These are phyloP conservation scores for Asclepias syriaca DNA, from an alignment of 257 asterid genomes.

Conservation along the genomic window DNA sequence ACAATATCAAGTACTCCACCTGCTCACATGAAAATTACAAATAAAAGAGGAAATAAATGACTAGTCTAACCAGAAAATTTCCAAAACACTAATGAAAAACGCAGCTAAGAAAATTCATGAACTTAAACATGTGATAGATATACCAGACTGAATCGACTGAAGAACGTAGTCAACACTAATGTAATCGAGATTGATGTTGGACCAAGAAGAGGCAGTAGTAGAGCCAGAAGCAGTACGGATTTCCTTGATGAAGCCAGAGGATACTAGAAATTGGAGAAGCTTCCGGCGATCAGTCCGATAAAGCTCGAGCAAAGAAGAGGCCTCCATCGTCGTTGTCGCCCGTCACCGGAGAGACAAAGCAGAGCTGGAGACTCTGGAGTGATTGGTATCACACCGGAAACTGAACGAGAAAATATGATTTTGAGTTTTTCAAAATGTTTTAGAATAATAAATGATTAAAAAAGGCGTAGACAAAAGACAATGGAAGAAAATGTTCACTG, in stretches of 20 bases:
- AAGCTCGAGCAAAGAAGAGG: slow-evolving; percentile 42
- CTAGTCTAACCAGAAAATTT: background rate
- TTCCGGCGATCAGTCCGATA: slow-evolving; percentile 94
- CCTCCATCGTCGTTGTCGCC: slow-evolving; percentile 37
- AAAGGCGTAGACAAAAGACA: no score
- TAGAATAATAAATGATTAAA: background rate
- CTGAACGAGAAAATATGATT: background rate
- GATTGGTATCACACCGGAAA: background rate
- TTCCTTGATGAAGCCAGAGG: slow-evolving; percentile 52
- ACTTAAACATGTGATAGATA: background rate
- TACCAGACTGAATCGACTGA: slow-evolving; percentile 64
- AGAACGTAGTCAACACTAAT: slow-evolving; percentile 77
- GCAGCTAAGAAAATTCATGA: background rate
- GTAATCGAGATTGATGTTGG: slow-evolving; percentile 58
- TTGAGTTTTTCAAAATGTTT: background rate
- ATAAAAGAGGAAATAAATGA: background rate
- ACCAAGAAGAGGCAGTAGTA: slow-evolving; percentile 34
- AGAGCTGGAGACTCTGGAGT: background rate
- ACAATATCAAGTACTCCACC: slow-evolving; percentile 84
- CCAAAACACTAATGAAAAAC: background rate
- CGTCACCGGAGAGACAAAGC: background rate
- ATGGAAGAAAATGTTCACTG: background rate
- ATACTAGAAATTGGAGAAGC: slow-evolving; percentile 65
- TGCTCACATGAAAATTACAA: slow-evolving; percentile 16
- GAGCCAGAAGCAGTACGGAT: slow-evolving; percentile 58